These are phyloP conservation scores for Syzygium jambos DNA, from an alignment of 345 rosid species.

Conservation along the genomic window DNA sequence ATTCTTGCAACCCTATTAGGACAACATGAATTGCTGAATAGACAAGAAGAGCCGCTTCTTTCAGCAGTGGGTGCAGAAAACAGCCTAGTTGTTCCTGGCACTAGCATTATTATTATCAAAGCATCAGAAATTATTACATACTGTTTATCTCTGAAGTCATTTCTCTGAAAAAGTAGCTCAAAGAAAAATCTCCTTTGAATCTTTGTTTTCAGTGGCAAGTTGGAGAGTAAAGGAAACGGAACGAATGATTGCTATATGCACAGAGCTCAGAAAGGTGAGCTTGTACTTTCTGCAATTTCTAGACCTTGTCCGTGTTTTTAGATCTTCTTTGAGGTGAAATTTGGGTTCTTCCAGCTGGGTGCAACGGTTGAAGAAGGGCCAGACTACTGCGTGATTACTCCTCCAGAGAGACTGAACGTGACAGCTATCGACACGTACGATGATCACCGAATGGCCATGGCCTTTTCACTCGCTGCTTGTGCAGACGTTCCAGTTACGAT, in stretches of 20 bases:
- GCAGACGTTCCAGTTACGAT: slow-evolving; percentile 91
- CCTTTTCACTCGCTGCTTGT: slow-evolving; percentile 95
- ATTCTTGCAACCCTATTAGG: background rate
- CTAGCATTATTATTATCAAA: too few species aligned
- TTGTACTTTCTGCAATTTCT: background rate
- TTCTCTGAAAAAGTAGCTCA: background rate
- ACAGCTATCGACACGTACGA: slow-evolving; percentile 88
- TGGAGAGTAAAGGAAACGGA: slow-evolving; percentile 99
- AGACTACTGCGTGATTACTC: slow-evolving; percentile 91
- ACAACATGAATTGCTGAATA: background rate
- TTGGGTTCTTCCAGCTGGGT: slow-evolving; percentile 49
- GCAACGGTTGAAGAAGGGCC: slow-evolving; percentile 98
- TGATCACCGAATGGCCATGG: slow-evolving; percentile 99
- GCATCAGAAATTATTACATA: too few species aligned
- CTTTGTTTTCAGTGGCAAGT: slow-evolving; percentile 63
- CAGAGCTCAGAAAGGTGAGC: slow-evolving; percentile 81
- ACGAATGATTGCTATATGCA: slow-evolving; percentile 94
- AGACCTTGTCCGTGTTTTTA: background rate
- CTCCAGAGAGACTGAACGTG: slow-evolving; percentile 67
- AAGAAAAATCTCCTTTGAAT: background rate
- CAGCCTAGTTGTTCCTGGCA: background rate
- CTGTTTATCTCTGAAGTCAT: background rate
- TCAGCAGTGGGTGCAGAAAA: background rate
- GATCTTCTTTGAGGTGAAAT: background rate
- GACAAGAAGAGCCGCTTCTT: background rate